phyloP scores from a whole-genome alignment of 768 basidiomycete genomes.

The Mycena galopus region DNA sequence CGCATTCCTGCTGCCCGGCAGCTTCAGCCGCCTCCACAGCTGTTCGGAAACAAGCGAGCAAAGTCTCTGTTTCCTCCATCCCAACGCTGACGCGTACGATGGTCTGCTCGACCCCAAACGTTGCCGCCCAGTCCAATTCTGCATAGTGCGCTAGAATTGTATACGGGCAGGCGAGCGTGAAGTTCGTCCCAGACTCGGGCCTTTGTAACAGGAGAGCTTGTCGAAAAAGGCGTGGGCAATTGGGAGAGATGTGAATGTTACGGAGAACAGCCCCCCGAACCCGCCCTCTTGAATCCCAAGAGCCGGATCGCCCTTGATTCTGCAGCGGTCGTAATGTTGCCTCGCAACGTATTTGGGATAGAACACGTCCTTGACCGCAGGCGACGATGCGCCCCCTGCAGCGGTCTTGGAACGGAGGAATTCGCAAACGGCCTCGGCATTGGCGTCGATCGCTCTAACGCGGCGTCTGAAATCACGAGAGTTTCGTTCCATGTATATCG shows the following conservation, averaged over 20 bases:
- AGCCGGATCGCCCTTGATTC: constrained; percentile 57
- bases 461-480: constrained; percentile 91
- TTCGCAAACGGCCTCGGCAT: constrained; percentile 86
- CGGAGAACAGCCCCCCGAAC: constrained; percentile 89
- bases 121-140: constrained; percentile 93
- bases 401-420: constrained; percentile 74
- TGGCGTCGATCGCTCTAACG: constrained; percentile 81
- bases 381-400: constrained; percentile 50
- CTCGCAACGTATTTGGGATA: constrained; percentile 89
- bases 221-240: constrained; percentile 90
- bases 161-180: constrained; percentile 95
- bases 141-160: constrained; percentile 91
- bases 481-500: constrained; percentile 97
- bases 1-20: constrained; percentile 7
- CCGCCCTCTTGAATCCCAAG: constrained; percentile 61
- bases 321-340: constrained; percentile 78
- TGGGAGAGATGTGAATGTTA: constrained; percentile 79
- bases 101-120: constrained; percentile 86
- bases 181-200: constrained; percentile 96
- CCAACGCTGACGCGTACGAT: constrained; percentile 94
- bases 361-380: constrained; percentile 84
- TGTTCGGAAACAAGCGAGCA: constrained; percentile 69
- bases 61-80: constrained; percentile 74
- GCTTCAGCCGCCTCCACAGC: constrained; percentile 84
- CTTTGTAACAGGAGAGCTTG: constrained; percentile 84